phyloP scores from a whole-genome alignment of 768 basidiomycete species.

The Amanita pseudoporphyria region DNA sequence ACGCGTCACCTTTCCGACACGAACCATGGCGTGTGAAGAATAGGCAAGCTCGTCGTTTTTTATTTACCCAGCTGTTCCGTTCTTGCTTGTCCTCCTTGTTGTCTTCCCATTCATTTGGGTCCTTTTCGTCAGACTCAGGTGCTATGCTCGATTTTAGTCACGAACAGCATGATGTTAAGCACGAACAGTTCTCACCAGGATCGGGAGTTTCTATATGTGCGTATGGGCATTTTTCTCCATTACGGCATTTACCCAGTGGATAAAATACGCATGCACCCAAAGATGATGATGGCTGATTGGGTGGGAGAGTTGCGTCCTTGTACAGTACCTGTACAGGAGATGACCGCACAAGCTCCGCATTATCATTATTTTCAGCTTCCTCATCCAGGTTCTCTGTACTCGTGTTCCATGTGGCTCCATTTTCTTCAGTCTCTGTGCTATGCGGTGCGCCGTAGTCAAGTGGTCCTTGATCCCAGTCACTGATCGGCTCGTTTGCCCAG shows the following conservation, averaged over 20 bases:
- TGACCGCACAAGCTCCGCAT: constrained; percentile 18
- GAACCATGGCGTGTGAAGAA: too few relatives aligned
- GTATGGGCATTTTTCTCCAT: constrained; percentile 29
- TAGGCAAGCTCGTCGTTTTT: too few relatives aligned
- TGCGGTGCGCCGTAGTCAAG: neutral
- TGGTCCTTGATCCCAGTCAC: too few relatives aligned
- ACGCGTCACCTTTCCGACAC: too few relatives aligned
- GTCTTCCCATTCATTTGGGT: neutral
- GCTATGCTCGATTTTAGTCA: neutral
- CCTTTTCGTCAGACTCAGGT: neutral
- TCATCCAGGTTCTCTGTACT: neutral
- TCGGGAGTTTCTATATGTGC: constrained; percentile 18
- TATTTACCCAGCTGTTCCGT: neutral
- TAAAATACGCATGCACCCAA: constrained; percentile 24
- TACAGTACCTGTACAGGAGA: neutral
- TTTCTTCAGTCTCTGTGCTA: neutral
- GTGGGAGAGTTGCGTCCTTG: neutral
- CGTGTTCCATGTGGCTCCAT: neutral
- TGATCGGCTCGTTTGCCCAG: too few relatives aligned
- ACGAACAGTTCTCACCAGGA: neutral
- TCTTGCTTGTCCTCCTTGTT: constrained; percentile 1
- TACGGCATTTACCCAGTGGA: constrained; percentile 27
- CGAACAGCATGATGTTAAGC: too few relatives aligned
- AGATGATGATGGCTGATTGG: constrained; percentile 8
- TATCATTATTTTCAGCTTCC: too few relatives aligned